phyloP scores from a whole-genome alignment of 352 stramenopile genomes.

The Phytophthora melonis region DNA sequence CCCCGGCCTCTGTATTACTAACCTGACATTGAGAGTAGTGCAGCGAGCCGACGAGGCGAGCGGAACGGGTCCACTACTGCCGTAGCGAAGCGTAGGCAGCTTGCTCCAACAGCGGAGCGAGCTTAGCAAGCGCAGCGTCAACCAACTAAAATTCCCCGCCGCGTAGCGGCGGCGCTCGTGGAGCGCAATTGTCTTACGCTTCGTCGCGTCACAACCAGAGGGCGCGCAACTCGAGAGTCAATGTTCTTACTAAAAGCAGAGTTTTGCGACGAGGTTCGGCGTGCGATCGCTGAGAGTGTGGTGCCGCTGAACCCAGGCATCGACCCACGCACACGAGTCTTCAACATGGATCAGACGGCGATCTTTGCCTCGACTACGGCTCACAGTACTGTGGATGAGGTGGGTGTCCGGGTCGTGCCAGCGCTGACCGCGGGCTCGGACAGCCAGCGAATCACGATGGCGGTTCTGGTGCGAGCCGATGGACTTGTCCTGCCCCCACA shows the following conservation, averaged over 20 bases:
- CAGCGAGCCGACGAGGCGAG: no score
- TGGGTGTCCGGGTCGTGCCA: background rate
- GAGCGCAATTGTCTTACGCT: background rate
- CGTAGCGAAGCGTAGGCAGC: no score
- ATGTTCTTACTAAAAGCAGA: background rate
- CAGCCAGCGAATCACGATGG: background rate
- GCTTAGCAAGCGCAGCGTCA: no score
- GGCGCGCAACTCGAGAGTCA: background rate
- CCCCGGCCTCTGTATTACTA: no score
- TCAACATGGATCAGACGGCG: background rate
- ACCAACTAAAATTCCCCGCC: no score
- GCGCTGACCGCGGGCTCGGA: background rate
- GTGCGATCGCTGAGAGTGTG: background rate
- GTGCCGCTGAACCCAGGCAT: background rate
- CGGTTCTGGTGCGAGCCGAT: background rate
- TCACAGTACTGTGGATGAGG: background rate
- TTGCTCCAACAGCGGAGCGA: no score
- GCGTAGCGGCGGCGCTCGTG: no score
- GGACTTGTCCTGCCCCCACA: background rate
- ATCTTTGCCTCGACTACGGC: background rate
- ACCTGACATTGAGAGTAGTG: no score
- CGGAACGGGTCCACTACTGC: no score
- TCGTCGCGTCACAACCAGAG: background rate
- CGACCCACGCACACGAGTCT: background rate
- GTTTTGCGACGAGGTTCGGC: background rate